A percentile compares a stretch with the other conserved stretches of the same genome.
These are phyloP conservation scores for Glomus cerebriforme DNA, from an alignment of 192 early-diverging fungal genomes.

Conservation along the genomic window DNA sequence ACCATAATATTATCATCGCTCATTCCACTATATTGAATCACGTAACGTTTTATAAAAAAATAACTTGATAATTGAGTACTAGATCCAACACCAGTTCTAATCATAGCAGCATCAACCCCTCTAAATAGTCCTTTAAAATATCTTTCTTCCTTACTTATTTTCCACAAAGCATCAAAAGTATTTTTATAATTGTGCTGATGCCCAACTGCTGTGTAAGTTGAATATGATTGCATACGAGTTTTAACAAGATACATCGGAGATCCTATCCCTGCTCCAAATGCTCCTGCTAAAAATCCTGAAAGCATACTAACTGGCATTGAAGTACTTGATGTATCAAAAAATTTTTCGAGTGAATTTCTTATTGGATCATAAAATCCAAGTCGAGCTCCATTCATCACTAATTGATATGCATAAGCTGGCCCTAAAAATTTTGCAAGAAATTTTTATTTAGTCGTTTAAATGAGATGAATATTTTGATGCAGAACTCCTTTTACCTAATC, in stretches of 20 bases:
- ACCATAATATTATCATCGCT: conserved; percentile 58
- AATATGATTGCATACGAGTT: conserved; percentile 80
- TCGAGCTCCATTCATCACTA: conserved; percentile 90
- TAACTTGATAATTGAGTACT: conserved; percentile 90
- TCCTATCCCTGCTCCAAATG: conserved; percentile 78
- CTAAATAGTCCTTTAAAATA: conserved; percentile 76
- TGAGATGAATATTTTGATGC: neutral
- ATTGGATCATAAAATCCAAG: conserved; percentile 91
- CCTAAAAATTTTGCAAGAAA: neutral
- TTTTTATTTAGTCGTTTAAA: neutral
- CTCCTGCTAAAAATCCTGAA: conserved; percentile 75
- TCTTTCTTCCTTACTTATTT: conserved; percentile 72
- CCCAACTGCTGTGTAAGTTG: conserved; percentile 73
- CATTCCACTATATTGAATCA: conserved; percentile 59
- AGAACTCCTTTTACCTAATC: conserved; percentile 54
- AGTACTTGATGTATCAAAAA: conserved; percentile 41
- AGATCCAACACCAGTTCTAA: conserved; percentile 84
- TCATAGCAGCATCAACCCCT: conserved; percentile 87
- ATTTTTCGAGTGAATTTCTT: conserved; percentile 54
- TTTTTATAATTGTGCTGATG: conserved; percentile 83
- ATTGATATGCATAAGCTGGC: conserved; percentile 89
- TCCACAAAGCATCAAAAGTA: conserved; percentile 61
- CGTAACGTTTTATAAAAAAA: conserved; percentile 72
- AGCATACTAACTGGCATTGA: conserved; percentile 63
- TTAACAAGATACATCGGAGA: conserved; percentile 92